A percentile compares a stretch with the other conserved stretches of the same genome.
phyloP scores from a whole-genome alignment of 108 stramenopile genomes.

The Tribonema minus region DNA sequence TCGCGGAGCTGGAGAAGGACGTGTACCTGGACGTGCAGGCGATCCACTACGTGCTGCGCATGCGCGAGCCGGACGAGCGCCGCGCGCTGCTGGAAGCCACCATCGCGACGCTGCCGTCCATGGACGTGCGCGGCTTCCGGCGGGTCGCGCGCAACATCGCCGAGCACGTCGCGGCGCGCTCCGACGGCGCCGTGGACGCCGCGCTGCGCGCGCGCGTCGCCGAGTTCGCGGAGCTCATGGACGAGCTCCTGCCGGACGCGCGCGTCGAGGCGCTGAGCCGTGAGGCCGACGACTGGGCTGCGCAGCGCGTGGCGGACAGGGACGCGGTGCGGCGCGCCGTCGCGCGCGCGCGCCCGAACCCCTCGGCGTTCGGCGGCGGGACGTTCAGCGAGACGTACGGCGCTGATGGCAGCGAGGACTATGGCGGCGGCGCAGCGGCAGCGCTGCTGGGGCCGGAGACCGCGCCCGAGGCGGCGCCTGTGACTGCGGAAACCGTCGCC shows the following conservation, averaged over 20 bases:
- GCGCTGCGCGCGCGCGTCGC: slow-evolving; percentile 8
- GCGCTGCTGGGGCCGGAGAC: not conserved
- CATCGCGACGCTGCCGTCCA: slow-evolving; percentile 26
- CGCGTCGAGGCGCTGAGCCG: slow-evolving; percentile 6
- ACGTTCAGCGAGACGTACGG: not conserved
- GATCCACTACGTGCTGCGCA: slow-evolving; percentile 11
- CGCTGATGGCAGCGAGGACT: not conserved
- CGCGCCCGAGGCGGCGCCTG: not conserved
- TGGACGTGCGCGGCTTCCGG: slow-evolving; percentile 29
- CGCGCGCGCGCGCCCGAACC: not conserved
- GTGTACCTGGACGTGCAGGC: slow-evolving; percentile 31
- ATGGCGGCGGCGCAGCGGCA: not conserved
- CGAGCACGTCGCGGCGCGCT: slow-evolving; percentile 20
- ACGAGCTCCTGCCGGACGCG: slow-evolving; percentile 24
- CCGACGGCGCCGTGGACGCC: slow-evolving; percentile 3
- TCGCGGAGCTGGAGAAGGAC: slow-evolving; percentile 26
- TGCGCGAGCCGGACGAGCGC: slow-evolving; percentile 25
- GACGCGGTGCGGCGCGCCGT: slow-evolving; percentile 5
- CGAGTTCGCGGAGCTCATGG: slow-evolving; percentile 21
- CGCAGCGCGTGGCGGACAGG: slow-evolving; percentile 12
- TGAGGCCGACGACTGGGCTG: slow-evolving; percentile 26
- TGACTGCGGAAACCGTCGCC: not conserved
- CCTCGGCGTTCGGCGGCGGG: not conserved
- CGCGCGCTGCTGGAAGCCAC: slow-evolving; percentile 1
- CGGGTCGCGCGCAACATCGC: slow-evolving; percentile 22